Base-by-base conservation (phyloP, 345 rosid species). In the Dipteronia sinensis region DNA sequence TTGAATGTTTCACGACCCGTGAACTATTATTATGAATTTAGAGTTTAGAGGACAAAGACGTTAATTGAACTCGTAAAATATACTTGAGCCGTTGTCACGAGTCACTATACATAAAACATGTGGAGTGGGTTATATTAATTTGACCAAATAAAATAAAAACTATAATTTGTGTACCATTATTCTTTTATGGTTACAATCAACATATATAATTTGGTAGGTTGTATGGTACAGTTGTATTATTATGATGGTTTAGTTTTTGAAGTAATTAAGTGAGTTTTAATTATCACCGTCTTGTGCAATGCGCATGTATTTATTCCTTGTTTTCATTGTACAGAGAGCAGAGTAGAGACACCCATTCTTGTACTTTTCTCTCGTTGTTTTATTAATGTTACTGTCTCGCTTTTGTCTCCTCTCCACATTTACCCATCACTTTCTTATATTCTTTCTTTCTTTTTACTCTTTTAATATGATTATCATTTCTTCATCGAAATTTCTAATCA, bases 221-320 rank as follows among this genome's bases (percentile, higher is more conserved):
- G 58, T 23, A 25, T 44, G 53, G n/a, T 16, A 69, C 51, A 20
- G 22, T 69, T 69, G 73, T 69, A 6, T 56, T 47, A 3, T 69
- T 23, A 34, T 31, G 20, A 17, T 17, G n/a, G 11, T 66, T 8
- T 19, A 27, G 23, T 23, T 6, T 44, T 34, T 34, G 38, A 42
- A 49, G 71, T 44, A 44, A 44, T 1, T 49, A 31, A 31, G 38
- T 34, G 6, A 0, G 6, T 42, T 23, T 25, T 13, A 7, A 56
- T 56, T 47, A 56, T 69, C 73, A 49, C 58, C 59, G 31, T 49
- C 73, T 20, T 66, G 11, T 4, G 38, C n/a, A n/a, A n/a, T n/a
- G n/a, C n/a, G n/a, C 20, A 2, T 19, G 22, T 16, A 1, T 67
- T 67, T 38, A 17, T 19, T 38, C n/a, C 25, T 67, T 67, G 70